Conservation (phyloP, 2,329 filamentous ascomycete genomes). For the Chaetomiaceae sp. region DNA sequence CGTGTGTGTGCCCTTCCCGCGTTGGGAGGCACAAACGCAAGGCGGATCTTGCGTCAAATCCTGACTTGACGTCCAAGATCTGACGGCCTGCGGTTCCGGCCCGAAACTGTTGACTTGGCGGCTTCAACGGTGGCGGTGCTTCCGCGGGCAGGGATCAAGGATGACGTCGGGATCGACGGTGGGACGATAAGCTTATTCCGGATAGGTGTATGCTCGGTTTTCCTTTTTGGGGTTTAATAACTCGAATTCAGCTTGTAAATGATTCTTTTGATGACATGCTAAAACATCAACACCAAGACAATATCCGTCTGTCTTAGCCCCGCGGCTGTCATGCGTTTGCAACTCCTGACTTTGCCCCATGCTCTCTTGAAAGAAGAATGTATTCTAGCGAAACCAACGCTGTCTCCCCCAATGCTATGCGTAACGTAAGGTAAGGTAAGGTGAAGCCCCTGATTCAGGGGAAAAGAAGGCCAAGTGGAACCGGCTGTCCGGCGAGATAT, state of each 20-base stretch:
- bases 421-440: no score
- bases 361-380: background rate
- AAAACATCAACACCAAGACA: background rate
- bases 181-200: no score
- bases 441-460: no score
- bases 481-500: background rate
- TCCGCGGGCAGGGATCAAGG: no score
- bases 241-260: background rate
- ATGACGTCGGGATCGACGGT: no score
- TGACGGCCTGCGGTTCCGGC: background rate
- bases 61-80: background rate
- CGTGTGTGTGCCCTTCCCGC: no score
- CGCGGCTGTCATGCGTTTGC: background rate
- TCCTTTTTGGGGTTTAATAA: background rate
- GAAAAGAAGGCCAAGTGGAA: background rate
- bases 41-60: background rate
- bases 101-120: no score
- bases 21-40: no score
- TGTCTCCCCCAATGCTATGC: slow-evolving; percentile 2
- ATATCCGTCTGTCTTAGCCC: no score
- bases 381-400: background rate
- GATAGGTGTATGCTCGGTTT: no score
- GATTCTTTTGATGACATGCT: background rate
- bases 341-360: background rate
- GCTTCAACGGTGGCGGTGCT: background rate